Percentiles rank a stretch among this genome's conserved stretches.
Conservation (phyloP, 164 flowering plant species). For the Vitis labrusca region DNA sequence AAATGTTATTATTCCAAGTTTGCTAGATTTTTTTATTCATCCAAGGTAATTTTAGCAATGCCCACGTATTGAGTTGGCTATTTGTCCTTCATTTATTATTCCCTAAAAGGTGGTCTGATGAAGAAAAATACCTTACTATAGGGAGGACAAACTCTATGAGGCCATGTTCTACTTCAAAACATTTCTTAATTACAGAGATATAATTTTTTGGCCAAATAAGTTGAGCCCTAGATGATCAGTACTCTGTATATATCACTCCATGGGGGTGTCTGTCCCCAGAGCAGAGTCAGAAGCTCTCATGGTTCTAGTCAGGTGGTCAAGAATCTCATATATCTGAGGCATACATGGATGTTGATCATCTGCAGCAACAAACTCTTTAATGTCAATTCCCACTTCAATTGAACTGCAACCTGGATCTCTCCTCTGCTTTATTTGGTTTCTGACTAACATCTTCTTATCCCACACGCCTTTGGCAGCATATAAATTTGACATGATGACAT, state of each 20-base stretch:
- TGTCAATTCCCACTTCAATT: constrained; percentile 28
- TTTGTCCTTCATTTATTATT: too few species aligned
- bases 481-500: constrained; percentile 35
- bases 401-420: constrained; percentile 50
- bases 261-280: background rate
- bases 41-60: too few species aligned
- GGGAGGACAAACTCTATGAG: too few species aligned
- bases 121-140: too few species aligned
- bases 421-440: constrained; percentile 27
- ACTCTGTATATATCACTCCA: background rate
- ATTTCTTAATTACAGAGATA: too few species aligned
- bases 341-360: constrained; percentile 25
- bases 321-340: constrained; percentile 19
- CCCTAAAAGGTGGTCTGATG: too few species aligned
- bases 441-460: constrained; percentile 29
- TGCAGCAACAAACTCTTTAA: constrained; percentile 38
- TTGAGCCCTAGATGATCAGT: background rate
- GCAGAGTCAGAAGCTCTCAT: constrained; percentile 12
- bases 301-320: constrained; percentile 18
- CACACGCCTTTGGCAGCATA: constrained; percentile 46
- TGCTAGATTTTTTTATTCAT: too few species aligned
- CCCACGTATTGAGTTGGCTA: too few species aligned
- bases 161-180: too few species aligned
- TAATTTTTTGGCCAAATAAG: too few species aligned
- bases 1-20: too few species aligned